These are phyloP conservation scores for Rhodotorula paludigena DNA, from an alignment of 768 basidiomycete genomes.

Conservation along the genomic window DNA sequence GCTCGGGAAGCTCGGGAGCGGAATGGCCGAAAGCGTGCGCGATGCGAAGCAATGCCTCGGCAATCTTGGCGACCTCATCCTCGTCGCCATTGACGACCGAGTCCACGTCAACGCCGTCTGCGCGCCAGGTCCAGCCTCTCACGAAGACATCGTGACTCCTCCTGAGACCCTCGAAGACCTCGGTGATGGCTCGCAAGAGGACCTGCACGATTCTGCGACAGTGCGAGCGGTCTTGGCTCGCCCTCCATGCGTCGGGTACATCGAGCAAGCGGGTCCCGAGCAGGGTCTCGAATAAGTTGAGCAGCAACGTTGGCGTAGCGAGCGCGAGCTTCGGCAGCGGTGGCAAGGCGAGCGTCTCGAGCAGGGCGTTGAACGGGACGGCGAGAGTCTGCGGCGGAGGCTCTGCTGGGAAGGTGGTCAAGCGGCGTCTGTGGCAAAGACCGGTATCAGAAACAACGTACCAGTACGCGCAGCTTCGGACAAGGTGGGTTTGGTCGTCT, in stretches of 20 bases:
- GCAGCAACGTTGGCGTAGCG: constrained; percentile 22
- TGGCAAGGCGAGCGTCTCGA: constrained; percentile 12
- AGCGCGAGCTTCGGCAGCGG: background rate
- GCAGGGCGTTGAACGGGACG: background rate
- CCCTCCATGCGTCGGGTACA: constrained; percentile 5
- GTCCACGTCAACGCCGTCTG: background rate
- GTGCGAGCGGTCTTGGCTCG: background rate
- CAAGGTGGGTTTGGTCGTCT: too few species aligned
- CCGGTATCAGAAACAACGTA: too few species aligned
- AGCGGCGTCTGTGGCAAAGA: too few species aligned
- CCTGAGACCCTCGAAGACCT: constrained; percentile 8
- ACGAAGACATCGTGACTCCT: background rate
- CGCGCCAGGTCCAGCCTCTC: background rate
- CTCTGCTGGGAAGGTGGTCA: background rate
- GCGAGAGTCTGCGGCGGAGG: background rate
- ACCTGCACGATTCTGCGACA: background rate
- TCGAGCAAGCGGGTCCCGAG: constrained; percentile 28
- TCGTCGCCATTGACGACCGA: constrained; percentile 4
- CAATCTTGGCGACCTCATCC: constrained; percentile 6
- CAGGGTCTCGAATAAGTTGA: constrained; percentile 22
- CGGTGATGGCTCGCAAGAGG: constrained; percentile 9
- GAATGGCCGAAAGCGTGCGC: background rate
- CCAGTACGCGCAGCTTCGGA: background rate
- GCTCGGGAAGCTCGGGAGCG: background rate
- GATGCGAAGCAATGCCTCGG: constrained; percentile 3